Base-by-base conservation (phyloP, 2,329 filamentous ascomycete species). In the Aspergillus sp. region DNA sequence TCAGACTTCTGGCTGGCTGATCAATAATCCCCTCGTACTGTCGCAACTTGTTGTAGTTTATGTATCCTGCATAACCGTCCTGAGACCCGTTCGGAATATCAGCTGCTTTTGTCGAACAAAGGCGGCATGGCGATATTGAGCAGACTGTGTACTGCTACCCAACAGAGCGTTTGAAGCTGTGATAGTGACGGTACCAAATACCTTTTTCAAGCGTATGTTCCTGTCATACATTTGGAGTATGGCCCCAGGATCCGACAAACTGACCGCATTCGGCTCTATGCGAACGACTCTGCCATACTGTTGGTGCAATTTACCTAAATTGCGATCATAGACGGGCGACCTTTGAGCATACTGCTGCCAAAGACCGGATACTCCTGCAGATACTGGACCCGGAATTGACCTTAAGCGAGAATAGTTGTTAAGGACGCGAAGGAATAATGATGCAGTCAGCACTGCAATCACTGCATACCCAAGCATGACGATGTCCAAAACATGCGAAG, bases 221-320 rank as follows among this genome's bases (percentile, higher is more conserved):
- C 7, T 39, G 12, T 8, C 36, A 39, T 39, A 39, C 7, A 39
- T 48, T 2, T 48, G 33, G 1, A 38, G 38, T 19, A 56, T 51
- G 1, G 50, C 46, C 5, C 30, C 42, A 5, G 53, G 49, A n/a
- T 54, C 52, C 3, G 45, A 42, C 5, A 64, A 50, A 2, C 58
- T 62, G 7, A 64, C 51, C 26, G 54, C 55, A 26, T 58, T 59
- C 9, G 63, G 62, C 4, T 61, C 61, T 29, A 63, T 50, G 0
- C 62, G 58, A 9, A 66, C 59, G 4, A 68, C 48, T 3, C 54
- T 45, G 1, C 64, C 67, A 47, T 69, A 61, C 36, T 59, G 49
- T 7, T 53, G 43, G 43, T 70, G 67, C 30, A 43, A 8, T 34
- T 42, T 19, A 5, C 29, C 36, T 30, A 58, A 27, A 6, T n/a